These are phyloP conservation scores for Saraca asoca DNA, from an alignment of 331 rosid genomes.

Conservation along the genomic window DNA sequence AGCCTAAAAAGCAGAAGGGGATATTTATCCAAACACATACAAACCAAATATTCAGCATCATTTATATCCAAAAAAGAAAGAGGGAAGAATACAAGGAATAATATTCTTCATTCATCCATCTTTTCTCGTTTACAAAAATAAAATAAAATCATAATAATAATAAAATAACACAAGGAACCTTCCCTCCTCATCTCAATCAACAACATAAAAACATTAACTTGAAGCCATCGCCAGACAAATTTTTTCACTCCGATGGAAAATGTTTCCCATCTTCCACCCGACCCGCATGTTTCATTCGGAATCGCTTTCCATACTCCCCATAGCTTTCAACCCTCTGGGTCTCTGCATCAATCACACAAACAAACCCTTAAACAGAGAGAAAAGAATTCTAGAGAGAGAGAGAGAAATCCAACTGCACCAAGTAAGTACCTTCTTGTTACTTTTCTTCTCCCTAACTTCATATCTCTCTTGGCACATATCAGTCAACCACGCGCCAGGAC, in stretches of 20 bases:
- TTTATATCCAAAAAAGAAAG: no score
- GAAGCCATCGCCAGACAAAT: constrained; percentile 28
- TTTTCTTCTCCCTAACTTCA: constrained; percentile 86
- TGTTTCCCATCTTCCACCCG: not conserved
- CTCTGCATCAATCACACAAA: constrained; percentile 41
- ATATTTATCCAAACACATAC: no score
- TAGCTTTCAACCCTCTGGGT: constrained; percentile 67
- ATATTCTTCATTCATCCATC: constrained; percentile 45
- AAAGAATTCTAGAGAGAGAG: not conserved
- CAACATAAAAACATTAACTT: not conserved
- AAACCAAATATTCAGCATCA: no score
- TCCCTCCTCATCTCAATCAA: constrained; percentile 26
- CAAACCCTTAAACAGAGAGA: not conserved
- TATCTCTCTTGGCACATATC: constrained; percentile 93
- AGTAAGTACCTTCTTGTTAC: constrained; percentile 69
- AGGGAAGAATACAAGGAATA: constrained; percentile 9
- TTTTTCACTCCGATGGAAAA: constrained; percentile 18
- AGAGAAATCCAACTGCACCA: constrained; percentile 6
- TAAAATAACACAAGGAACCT: constrained; percentile 12
- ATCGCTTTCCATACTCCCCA: constrained; percentile 72
- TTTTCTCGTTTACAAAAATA: constrained; percentile 48
- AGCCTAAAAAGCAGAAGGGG: no score
- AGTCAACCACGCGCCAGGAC: constrained; percentile 90
- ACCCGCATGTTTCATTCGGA: constrained; percentile 50
- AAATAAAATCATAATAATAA: no score